These are phyloP conservation scores for Opeltia flavorubescens DNA, from an alignment of 495 filamentous ascomycete species.

Conservation along the genomic window DNA sequence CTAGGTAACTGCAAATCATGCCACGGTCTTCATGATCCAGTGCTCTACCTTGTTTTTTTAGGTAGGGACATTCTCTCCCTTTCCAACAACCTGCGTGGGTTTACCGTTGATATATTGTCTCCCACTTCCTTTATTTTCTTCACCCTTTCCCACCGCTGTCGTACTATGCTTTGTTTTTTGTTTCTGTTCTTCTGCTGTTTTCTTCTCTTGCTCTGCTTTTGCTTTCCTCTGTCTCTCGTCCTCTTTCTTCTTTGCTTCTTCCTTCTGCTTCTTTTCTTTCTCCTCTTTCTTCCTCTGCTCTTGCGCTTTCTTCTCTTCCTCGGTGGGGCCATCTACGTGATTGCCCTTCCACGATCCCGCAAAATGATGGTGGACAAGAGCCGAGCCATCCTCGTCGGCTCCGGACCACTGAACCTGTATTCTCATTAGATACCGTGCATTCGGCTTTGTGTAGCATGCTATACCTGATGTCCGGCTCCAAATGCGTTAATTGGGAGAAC, in stretches of 20 bases:
- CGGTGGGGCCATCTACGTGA: conserved; percentile 10
- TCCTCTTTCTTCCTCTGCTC: conserved; percentile 3
- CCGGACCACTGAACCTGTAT: conserved; percentile 15
- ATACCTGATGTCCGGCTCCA: conserved; percentile 19
- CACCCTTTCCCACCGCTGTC: too few relatives aligned
- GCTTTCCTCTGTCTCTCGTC: not conserved
- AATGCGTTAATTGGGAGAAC: conserved; percentile 29
- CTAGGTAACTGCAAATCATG: too few relatives aligned
- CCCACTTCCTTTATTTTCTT: too few relatives aligned
- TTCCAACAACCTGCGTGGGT: too few relatives aligned
- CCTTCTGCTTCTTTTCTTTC: not conserved
- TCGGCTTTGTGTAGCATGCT: conserved; percentile 3
- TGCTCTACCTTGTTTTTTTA: too few relatives aligned
- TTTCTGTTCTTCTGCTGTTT: not conserved
- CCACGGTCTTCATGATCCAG: too few relatives aligned
- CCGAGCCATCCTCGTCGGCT: conserved; percentile 13
- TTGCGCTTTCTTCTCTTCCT: conserved; percentile 1
- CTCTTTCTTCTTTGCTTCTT: not conserved
- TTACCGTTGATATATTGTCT: too few relatives aligned
- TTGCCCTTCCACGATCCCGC: conserved; percentile 21
- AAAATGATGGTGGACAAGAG: conserved; percentile 22
- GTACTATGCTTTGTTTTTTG: not conserved
- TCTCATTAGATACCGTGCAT: conserved; percentile 12
- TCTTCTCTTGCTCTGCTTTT: not conserved
- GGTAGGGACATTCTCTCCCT: too few relatives aligned